Conservation (phyloP, 2,329 filamentous ascomycete species). For the Stromatinia cepivora region DNA sequence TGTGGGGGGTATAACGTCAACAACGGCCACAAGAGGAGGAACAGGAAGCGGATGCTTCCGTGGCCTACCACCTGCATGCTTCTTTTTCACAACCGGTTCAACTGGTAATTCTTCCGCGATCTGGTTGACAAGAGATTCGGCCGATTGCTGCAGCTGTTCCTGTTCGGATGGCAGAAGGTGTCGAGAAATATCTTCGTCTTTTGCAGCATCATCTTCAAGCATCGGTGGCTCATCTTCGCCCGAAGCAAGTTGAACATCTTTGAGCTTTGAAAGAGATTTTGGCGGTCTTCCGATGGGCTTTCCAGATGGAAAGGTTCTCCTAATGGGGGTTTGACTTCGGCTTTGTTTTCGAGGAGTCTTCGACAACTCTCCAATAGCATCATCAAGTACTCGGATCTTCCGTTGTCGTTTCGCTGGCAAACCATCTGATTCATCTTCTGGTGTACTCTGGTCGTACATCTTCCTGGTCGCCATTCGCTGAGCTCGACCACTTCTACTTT, state of each 20-base stretch:
- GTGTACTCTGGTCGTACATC: slow-evolving; percentile 34
- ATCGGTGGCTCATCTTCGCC: slow-evolving; percentile 20
- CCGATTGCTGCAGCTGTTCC: slow-evolving; percentile 34
- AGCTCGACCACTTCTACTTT: slow-evolving; percentile 35
- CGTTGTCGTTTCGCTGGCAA: slow-evolving; percentile 37
- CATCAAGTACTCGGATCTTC: slow-evolving; percentile 33
- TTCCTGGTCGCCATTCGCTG: slow-evolving; percentile 32
- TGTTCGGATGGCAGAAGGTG: slow-evolving; percentile 32
- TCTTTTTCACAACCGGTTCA: slow-evolving; percentile 27
- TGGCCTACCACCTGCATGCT: slow-evolving; percentile 31
- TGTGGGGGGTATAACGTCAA: slow-evolving; percentile 13
- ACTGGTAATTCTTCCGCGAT: slow-evolving; percentile 21
- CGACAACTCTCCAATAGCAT: slow-evolving; percentile 26
- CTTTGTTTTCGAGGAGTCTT: slow-evolving; percentile 26
- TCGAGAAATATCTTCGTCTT: slow-evolving; percentile 25
- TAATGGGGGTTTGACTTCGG: slow-evolving; percentile 31
- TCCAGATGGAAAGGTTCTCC: slow-evolving; percentile 38
- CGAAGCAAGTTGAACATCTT: slow-evolving; percentile 32
- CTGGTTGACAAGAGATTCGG: slow-evolving; percentile 33
- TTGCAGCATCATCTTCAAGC: slow-evolving; percentile 21
- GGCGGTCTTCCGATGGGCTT: slow-evolving; percentile 41
- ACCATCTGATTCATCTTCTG: slow-evolving; percentile 34
- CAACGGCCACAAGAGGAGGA: slow-evolving; percentile 14
- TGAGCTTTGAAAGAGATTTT: slow-evolving; percentile 35
- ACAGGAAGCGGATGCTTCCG: slow-evolving; percentile 25